Base-by-base conservation (phyloP, 192 early-diverging fungal species). In the Irineochytrium annulatum region DNA sequence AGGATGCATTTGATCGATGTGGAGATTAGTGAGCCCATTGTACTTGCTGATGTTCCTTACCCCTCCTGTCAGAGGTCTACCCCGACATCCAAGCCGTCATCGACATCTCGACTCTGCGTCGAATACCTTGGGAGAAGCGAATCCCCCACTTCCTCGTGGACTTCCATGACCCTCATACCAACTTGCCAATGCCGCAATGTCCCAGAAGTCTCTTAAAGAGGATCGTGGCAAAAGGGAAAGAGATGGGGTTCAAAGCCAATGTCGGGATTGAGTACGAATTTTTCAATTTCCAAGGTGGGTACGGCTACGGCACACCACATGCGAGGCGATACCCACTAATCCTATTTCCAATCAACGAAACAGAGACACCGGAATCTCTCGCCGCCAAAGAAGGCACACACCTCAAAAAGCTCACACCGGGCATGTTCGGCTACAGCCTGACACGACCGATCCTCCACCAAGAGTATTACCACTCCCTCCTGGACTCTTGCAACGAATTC, bases 361-460 rank as follows among this genome's bases (percentile, higher is more conserved):
- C 63, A 88, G 90, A 92, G 66, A 88, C 86, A 2, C 81, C 86
- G 0, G 75, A 84, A 8, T 73, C 81, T n/a, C 33, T 92, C 17
- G 74, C 62, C 1, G 71, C 53, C 43, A 90, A 92, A 68, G 64
- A 79, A 8, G 80, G 88, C 45, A 62, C 71, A 14, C 59, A 69
- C 0, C 70, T 87, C 17, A 37, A 52, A 1, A 82, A 86, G 24
- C 59, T 92, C 2, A 90, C 90, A 3, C 75, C 75, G 2, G 90
- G 90, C 13, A 92, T 91, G 89, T 88, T 89, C 69, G 90, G 90
- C 33, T 92, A 92, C 60, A 85, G 82, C 16, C 48, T 90, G 3
- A 60, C 84, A 26, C 80, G 90, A 27, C 86, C 90, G 19, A 33
- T 80, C 1, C 57, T 84, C 13, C 73, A 92, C 59, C 77, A 85